Conservation (phyloP, 2,329 filamentous ascomycete genomes). For the Botrytis tulipae region DNA sequence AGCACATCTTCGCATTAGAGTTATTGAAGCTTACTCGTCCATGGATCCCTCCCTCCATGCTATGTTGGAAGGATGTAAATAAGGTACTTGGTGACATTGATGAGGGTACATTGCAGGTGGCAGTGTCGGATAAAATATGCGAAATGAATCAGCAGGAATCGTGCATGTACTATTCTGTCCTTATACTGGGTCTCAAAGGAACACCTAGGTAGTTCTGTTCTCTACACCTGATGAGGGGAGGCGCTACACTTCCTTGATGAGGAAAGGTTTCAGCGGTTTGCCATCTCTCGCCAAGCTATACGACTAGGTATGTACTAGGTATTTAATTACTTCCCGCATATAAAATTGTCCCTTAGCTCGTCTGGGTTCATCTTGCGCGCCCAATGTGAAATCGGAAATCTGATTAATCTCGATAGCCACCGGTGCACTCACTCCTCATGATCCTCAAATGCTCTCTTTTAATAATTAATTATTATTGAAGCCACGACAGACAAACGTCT, state of each 20-base stretch:
- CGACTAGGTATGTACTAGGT: no score
- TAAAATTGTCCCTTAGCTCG: not conserved
- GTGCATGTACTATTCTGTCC: not conserved
- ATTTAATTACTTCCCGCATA: not conserved
- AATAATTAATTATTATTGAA: constrained; percentile 16
- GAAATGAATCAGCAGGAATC: constrained; percentile 11
- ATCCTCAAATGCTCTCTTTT: not conserved
- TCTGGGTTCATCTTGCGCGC: not conserved
- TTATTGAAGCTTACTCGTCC: not conserved
- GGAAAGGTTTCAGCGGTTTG: constrained; percentile 1
- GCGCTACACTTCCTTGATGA: not conserved
- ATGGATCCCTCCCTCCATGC: not conserved
- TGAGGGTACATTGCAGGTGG: constrained; percentile 8
- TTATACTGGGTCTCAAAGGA: not conserved
- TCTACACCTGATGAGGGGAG: not conserved
- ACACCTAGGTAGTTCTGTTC: not conserved
- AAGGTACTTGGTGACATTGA: not conserved
- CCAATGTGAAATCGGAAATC: constrained; percentile 13
- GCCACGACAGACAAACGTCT: constrained; percentile 24
- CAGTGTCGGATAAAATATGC: constrained; percentile 5
- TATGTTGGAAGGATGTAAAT: not conserved
- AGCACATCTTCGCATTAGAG: not conserved
- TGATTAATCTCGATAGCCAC: constrained; percentile 7
- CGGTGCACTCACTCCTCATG: not conserved
- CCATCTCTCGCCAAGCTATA: not conserved